phyloP scores from a whole-genome alignment of 176 grass and related monocot species.

The Triticum aestivum region DNA sequence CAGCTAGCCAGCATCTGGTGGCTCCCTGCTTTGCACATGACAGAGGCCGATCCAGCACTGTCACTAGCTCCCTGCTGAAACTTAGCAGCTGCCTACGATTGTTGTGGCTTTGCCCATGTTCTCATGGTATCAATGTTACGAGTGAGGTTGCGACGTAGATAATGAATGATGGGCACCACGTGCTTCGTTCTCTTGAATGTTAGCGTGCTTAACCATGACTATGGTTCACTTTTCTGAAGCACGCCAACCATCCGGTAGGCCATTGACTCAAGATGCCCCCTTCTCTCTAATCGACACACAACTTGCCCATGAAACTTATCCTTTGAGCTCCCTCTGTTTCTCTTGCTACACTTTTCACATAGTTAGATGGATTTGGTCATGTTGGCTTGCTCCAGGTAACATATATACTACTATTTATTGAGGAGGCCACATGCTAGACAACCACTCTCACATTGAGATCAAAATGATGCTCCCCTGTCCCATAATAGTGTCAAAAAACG shows the following conservation, averaged over 20 bases:
- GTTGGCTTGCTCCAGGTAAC: background rate
- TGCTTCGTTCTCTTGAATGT: background rate
- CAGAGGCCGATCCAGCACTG: too few relatives aligned
- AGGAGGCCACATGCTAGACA: background rate
- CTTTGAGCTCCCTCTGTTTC: background rate
- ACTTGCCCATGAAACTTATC: background rate
- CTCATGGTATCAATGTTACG: too few relatives aligned
- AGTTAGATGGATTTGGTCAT: background rate
- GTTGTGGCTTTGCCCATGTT: too few relatives aligned
- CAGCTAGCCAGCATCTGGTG: too few relatives aligned
- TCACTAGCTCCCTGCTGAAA: too few relatives aligned
- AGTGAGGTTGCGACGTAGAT: background rate
- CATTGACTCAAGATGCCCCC: background rate
- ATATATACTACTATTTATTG: background rate
- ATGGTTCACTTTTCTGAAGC: too few relatives aligned
- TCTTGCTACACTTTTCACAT: background rate
- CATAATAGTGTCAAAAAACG: too few relatives aligned
- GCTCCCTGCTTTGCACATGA: too few relatives aligned
- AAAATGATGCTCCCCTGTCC: background rate
- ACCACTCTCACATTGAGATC: background rate
- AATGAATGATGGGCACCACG: background rate
- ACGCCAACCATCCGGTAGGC: rapidly evolving
- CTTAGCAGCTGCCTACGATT: too few relatives aligned
- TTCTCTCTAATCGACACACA: background rate
- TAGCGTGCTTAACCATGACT: too few relatives aligned